Percentiles rank a stretch among this genome's conserved stretches.
phyloP scores from a whole-genome alignment of 148 eudicot genomes.

The Camellia lanceoleosa region DNA sequence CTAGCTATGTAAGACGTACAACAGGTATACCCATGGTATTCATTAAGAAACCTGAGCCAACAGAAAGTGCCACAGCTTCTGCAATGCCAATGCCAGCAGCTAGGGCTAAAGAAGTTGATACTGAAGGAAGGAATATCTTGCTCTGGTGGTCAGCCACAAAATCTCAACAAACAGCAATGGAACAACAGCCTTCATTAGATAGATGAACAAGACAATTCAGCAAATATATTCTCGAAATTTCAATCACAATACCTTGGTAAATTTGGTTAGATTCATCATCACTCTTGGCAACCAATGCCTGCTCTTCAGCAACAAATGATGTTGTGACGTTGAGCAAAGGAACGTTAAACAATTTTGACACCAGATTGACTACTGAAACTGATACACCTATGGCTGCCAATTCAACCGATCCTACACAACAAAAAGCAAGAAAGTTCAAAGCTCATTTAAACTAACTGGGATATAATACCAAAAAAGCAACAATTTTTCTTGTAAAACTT shows the following conservation, averaged over 20 bases:
- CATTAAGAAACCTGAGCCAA: slow-evolving; percentile 73
- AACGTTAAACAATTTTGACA: slow-evolving; percentile 86
- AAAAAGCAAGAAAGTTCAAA: slow-evolving; percentile 4
- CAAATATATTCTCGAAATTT: neutral
- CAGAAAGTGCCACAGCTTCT: slow-evolving; percentile 77
- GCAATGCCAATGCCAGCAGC: slow-evolving; percentile 76
- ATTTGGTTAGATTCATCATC: slow-evolving; percentile 24
- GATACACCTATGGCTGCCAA: slow-evolving; percentile 98
- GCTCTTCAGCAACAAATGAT: slow-evolving; percentile 96
- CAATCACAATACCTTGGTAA: slow-evolving; percentile 40
- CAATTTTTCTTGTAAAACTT: neutral
- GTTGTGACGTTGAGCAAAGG: slow-evolving; percentile 94
- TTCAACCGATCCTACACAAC: slow-evolving; percentile 67
- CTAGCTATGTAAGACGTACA: slow-evolving; percentile 46
- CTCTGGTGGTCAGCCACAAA: slow-evolving; percentile 19
- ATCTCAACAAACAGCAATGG: slow-evolving; percentile 16
- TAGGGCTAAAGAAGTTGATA: slow-evolving; percentile 66
- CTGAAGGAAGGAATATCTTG: slow-evolving; percentile 64
- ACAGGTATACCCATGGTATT: slow-evolving; percentile 85
- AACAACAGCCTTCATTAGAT: slow-evolving; percentile 18
- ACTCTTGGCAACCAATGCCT: slow-evolving; percentile 44
- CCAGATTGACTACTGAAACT: slow-evolving; percentile 76
- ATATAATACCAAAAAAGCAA: neutral
- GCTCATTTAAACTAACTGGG: neutral
- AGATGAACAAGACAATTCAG: slow-evolving; percentile 4